These are phyloP conservation scores for Spergularia marina DNA, from an alignment of 148 eudicot genomes.

Conservation along the genomic window DNA sequence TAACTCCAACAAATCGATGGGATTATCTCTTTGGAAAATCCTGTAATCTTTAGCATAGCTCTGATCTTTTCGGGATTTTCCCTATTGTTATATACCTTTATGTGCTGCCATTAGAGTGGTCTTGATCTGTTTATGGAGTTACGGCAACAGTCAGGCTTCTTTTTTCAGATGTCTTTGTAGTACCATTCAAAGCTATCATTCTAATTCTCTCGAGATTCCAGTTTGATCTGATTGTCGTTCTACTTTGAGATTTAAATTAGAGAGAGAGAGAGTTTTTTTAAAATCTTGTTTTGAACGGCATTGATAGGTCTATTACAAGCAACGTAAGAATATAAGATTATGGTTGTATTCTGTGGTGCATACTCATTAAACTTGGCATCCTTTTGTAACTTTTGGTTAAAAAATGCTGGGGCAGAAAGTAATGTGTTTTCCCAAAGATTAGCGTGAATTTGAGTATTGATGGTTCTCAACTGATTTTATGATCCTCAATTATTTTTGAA, in stretches of 20 bases:
- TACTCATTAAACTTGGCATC: background rate
- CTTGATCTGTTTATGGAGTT: background rate
- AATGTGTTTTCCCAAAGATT: background rate
- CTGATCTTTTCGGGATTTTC: background rate
- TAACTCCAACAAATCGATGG: background rate
- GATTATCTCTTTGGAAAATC: background rate
- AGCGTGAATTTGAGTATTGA: background rate
- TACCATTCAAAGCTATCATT: no score
- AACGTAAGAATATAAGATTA: background rate
- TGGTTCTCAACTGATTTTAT: no score
- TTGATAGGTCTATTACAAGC: background rate
- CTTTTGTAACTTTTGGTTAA: background rate
- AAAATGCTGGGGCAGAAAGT: background rate
- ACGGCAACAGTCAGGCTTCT: no score
- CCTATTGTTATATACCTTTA: background rate
- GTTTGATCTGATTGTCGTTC: background rate
- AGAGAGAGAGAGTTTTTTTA: background rate
- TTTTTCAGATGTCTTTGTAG: no score
- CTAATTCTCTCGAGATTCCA: background rate
- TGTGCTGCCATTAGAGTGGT: background rate
- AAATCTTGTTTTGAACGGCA: background rate
- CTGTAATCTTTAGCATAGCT: background rate
- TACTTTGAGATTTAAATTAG: no score
- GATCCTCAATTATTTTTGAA: background rate
- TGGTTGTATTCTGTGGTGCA: no score